Base-by-base conservation (phyloP, 176 grass and related monocot species). In the Otatea glauca region DNA sequence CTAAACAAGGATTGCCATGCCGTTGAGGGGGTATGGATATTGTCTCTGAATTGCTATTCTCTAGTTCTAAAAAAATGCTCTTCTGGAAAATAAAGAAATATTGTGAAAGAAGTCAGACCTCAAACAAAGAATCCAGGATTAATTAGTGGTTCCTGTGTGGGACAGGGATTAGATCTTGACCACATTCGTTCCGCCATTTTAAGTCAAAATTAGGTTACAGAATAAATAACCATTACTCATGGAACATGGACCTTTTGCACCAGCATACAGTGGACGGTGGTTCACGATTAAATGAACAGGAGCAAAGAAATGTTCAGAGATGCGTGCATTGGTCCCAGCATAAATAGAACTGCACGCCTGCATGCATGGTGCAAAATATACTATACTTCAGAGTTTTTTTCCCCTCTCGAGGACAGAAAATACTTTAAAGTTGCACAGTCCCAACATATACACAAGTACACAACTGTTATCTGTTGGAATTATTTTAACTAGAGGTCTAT, bases 181-280 rank as follows among this genome's bases (percentile, higher is more conserved):
- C 23, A 34, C 48, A 77, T 86, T 75, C 58, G 7, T 42, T 55
- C 43, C 43, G 67, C 32, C 58, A 35, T 64, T 44, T 48, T 38
- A 61, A 49, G 72, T 69, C 51, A 39, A 8, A 5, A 69, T 82
- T 76, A 58, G 39, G 14, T 60, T 69, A 37, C 14, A 9, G 39
- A 20, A 61, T 74, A 75, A 76, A 45, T 9, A 48, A 10, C 63
- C 49, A 76, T 68, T 47, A 59, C 35, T 78, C 15, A n/a, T 72
- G 11, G 74, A 83, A 62, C 35, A 41, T 72, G 86, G 65, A 34
- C 23, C 18, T 29, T 38, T 65, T 13, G 16, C 53, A 83, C 9
- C 64, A 70, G 11, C 68, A 34, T 42, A 64, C 54, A 64, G 71
- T 70, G 17, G 17, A 20, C 2, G 7, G 25, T 42, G 73, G 72